These are phyloP conservation scores for Schizophyllum amplum DNA, from an alignment of 1,284 basidiomycete genomes.

Conservation along the genomic window DNA sequence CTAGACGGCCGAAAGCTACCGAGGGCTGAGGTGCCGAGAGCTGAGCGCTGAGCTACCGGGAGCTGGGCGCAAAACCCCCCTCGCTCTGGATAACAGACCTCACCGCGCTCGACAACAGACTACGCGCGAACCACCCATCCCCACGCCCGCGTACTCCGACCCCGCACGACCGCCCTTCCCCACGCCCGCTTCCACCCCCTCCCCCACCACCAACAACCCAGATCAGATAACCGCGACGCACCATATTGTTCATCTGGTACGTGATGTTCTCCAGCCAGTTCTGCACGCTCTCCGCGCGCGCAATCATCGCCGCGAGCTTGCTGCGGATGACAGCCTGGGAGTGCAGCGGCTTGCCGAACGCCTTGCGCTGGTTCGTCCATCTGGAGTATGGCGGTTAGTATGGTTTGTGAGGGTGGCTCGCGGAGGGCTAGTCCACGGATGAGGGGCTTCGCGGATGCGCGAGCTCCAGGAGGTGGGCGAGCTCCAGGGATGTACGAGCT, in stretches of 20 bases:
- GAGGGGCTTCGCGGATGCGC: too few species aligned
- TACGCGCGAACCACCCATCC: too few species aligned
- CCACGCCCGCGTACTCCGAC: too few species aligned
- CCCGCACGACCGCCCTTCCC: too few species aligned
- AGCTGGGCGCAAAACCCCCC: too few species aligned
- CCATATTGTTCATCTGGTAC: conserved; percentile 88
- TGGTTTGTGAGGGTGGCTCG: too few species aligned
- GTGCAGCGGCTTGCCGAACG: conserved; percentile 79
- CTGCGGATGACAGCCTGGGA: conserved; percentile 78
- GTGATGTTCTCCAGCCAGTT: conserved; percentile 88
- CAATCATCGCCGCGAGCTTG: conserved; percentile 83
- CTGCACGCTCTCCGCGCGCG: conserved; percentile 67
- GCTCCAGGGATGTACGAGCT: too few species aligned
- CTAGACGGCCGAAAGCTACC: conserved; percentile 17
- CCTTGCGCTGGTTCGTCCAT: conserved; percentile 73
- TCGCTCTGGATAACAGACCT: too few species aligned
- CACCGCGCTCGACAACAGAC: too few species aligned
- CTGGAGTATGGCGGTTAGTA: neutral
- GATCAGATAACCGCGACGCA: conserved; percentile 2
- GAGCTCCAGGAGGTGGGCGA: too few species aligned
- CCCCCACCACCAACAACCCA: neutral
- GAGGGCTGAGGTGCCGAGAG: neutral
- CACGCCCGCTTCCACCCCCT: neutral
- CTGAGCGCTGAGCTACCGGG: too few species aligned
- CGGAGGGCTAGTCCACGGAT: too few species aligned